Conservation (phyloP, 73 alveolate genomes). For the Blepharisma stoltei region DNA sequence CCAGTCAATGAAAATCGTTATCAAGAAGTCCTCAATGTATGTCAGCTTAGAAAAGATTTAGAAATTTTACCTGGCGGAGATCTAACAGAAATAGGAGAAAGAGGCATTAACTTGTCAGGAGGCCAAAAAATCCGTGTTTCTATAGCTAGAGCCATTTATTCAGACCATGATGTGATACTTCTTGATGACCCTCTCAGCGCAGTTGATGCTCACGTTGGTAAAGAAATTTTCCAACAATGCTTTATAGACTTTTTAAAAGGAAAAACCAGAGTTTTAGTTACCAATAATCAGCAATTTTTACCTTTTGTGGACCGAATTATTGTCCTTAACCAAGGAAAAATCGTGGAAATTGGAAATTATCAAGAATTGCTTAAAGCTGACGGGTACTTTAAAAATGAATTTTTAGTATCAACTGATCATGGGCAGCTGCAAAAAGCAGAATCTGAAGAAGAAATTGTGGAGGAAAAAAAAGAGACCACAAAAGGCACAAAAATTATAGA, state of each 20-base stretch:
- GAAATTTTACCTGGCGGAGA: conserved; percentile 87
- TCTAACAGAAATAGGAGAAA: conserved; percentile 94
- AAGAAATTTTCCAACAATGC: conserved; percentile 78
- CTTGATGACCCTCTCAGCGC: conserved; percentile 93
- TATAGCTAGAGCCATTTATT: conserved; percentile 94
- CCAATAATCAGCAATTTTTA: conserved; percentile 83
- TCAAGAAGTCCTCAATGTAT: conserved; percentile 58
- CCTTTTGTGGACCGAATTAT: conserved; percentile 70
- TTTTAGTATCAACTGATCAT: conserved; percentile 39
- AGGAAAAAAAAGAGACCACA: conserved; percentile 31
- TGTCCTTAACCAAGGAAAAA: conserved; percentile 72
- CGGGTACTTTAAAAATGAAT: conserved; percentile 31
- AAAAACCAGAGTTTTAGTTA: conserved; percentile 88
- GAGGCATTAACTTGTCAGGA: conserved; percentile 92
- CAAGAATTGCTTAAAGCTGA: conserved; percentile 36
- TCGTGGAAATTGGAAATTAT: conserved; percentile 50
- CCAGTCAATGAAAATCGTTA: conserved; percentile 67
- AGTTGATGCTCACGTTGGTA: conserved; percentile 92
- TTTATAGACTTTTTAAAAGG: conserved; percentile 67
- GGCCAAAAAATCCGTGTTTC: conserved; percentile 96
- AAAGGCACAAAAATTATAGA: conserved; percentile 49
- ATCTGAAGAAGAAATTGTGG: conserved; percentile 45
- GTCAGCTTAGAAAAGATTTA: conserved; percentile 77
- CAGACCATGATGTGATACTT: conserved; percentile 69
- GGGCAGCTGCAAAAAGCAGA: conserved; percentile 42